A percentile compares a stretch with the other conserved stretches of the same genome.
Conservation (phyloP, 371 early-diverging fungal species). For the Mucor circinelloides region DNA sequence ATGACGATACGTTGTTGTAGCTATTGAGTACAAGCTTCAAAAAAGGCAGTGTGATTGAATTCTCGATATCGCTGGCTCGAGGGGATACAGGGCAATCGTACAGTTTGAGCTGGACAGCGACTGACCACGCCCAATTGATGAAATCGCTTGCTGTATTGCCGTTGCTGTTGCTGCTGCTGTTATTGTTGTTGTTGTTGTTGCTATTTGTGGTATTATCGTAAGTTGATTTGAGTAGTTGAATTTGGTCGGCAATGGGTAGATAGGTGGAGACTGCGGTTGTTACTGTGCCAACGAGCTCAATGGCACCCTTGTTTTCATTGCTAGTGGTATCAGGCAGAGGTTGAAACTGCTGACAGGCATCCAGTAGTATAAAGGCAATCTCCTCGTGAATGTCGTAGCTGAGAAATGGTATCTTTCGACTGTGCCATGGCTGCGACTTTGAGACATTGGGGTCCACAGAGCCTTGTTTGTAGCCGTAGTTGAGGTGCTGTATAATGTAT, state of each 20-base stretch:
- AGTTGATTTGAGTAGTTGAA: slow-evolving; percentile 24
- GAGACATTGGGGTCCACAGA: slow-evolving; percentile 17
- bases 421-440: slow-evolving; percentile 41
- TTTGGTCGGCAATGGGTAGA: slow-evolving; percentile 33
- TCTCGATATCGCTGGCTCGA: slow-evolving; percentile 34
- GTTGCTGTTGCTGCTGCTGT: background rate
- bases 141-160: slow-evolving; percentile 28
- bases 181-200: background rate
- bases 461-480: slow-evolving; percentile 34
- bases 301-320: slow-evolving; percentile 15
- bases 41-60: slow-evolving; percentile 37
- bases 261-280: slow-evolving; percentile 32
- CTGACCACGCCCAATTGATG: slow-evolving; percentile 58
- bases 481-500: slow-evolving; percentile 47
- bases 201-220: slow-evolving; percentile 21
- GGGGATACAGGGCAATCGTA: slow-evolving; percentile 46
- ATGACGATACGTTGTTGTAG: slow-evolving; percentile 29
- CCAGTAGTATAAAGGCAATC: slow-evolving; percentile 44
- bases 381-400: slow-evolving; percentile 38
- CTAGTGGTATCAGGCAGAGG: slow-evolving; percentile 29
- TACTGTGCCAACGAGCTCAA: slow-evolving; percentile 29
- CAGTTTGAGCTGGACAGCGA: slow-evolving; percentile 42
- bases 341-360: slow-evolving; percentile 36
- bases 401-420: slow-evolving; percentile 26
- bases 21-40: slow-evolving; percentile 35